Evolutionary conservation across 2,329 filamentous ascomycete species (phyloP), one percentile per base, ranked within the genome.

Genomic region (Coniochaeta sp.): DNA sequence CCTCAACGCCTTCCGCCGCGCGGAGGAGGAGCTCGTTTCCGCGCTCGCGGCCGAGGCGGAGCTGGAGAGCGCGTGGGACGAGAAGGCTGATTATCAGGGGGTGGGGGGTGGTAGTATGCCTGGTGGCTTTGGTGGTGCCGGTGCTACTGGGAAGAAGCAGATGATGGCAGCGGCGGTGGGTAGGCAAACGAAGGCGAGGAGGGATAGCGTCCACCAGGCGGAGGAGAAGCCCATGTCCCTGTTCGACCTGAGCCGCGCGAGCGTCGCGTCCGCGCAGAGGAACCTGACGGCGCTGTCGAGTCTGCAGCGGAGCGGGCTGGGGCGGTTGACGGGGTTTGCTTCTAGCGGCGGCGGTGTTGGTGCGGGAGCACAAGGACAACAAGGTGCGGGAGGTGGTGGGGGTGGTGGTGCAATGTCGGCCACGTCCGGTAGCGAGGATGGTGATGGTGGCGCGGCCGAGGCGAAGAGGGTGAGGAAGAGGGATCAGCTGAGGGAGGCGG

Each of bases 1-100:
- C 13, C 71, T 94, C 3, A 84, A 82, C 48, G 83, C 82, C 1
- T 94, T 87, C 73, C 81, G 86, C 12, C 78, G 86, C 42, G 91
- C 87, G 57, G 89, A 95, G 62, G 85, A 89, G 60, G 87, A 92
- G 63, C 80, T 89, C 49, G 84, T 85, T 49, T 75, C 77, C 0
- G 76, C 86, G 3, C 73, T 89, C 13, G 78, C 78, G 48, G 78
- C 83, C 30, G 87, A 92, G 60, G 79, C 80, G 4, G 81, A 79
- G 51, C 79, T 79, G 38, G 88, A 90, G 61, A 72, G 77, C n/a
- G 82, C 80, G 2, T 90, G 87, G 77, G 85, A 90, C 61, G 77
- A 82, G 12, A 76, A 77, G 14, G 85, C 78, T 1, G 83, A 89
- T 57, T 22, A 42, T 9, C 62, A 76, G 33, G 74, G 76, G 52